These are phyloP conservation scores for Fraxinus baroniana DNA, from an alignment of 305 asterid species.

Conservation along the genomic window DNA sequence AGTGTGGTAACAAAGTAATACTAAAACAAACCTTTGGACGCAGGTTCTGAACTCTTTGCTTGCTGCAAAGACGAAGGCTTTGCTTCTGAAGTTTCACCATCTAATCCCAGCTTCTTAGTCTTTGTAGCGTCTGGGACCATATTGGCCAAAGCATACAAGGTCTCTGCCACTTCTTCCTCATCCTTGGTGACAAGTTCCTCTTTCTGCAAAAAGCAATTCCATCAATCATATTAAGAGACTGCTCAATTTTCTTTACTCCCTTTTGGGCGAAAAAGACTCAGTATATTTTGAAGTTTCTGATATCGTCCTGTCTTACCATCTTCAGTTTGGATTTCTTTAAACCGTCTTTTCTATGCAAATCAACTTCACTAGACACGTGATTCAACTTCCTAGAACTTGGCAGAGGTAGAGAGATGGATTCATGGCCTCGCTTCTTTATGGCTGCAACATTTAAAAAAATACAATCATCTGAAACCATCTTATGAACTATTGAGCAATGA, in stretches of 20 bases:
- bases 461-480: slow-evolving; percentile 10
- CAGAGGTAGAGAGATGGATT: slow-evolving; percentile 34
- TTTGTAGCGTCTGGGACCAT: slow-evolving; percentile 38
- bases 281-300: slow-evolving; percentile 12
- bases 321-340: slow-evolving; percentile 50
- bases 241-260: slow-evolving; percentile 14
- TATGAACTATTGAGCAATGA: slow-evolving; percentile 1
- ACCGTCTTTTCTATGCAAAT: slow-evolving; percentile 30
- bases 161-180: slow-evolving; percentile 87
- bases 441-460: slow-evolving; percentile 38
- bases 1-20: slow-evolving; percentile 7
- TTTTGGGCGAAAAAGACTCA: not conserved
- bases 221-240: slow-evolving; percentile 8
- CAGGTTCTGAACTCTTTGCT: slow-evolving; percentile 29
- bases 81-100: slow-evolving; percentile 36
- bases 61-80: slow-evolving; percentile 34
- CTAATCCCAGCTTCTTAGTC: slow-evolving; percentile 21
- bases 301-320: slow-evolving; percentile 42
- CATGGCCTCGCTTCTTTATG: slow-evolving; percentile 55
- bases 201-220: slow-evolving; percentile 33
- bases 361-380: slow-evolving; percentile 33
- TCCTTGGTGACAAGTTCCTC: slow-evolving; percentile 54
- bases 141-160: slow-evolving; percentile 65
- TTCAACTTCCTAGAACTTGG: slow-evolving; percentile 37
- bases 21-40: slow-evolving; percentile 37